These are phyloP conservation scores for Ganoderma sinense DNA, from an alignment of 1,284 basidiomycete species.

Conservation along the genomic window DNA sequence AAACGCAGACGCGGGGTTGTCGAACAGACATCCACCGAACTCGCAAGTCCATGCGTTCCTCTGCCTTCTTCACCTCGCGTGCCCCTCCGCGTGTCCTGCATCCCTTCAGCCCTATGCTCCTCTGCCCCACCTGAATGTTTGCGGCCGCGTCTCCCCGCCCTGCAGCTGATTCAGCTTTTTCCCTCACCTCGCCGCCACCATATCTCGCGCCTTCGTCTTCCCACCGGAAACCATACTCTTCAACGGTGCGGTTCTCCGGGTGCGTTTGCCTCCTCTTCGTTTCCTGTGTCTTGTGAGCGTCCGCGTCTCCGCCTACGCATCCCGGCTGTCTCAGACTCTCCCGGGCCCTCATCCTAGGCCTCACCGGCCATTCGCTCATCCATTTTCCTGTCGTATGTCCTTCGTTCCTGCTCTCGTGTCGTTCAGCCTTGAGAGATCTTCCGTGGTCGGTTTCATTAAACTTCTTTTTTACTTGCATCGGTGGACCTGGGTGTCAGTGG, in stretches of 20 bases:
- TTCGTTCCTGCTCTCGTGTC: too few species aligned
- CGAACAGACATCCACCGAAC: background rate
- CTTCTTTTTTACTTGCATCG: too few species aligned
- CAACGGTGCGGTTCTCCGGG: too few species aligned
- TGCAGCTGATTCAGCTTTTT: background rate
- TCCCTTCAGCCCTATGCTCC: too few species aligned
- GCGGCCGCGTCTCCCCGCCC: background rate
- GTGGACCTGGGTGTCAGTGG: too few species aligned
- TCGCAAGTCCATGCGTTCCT: background rate
- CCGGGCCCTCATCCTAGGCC: too few species aligned
- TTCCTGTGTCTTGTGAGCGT: too few species aligned
- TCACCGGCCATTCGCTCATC: too few species aligned
- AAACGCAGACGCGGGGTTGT: background rate
- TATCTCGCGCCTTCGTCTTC: background rate
- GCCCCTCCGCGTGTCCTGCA: background rate
- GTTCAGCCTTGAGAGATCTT: too few species aligned
- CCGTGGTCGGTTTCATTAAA: too few species aligned
- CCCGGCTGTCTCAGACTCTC: background rate
- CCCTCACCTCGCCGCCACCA: background rate
- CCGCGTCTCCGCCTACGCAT: background rate
- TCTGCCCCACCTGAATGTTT: background rate
- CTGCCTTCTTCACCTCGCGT: background rate
- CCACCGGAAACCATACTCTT: background rate
- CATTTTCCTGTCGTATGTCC: too few species aligned
- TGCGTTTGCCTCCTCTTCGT: too few species aligned